Conservation (phyloP, 768 basidiomycete genomes). For the Suillus clintonianus region DNA sequence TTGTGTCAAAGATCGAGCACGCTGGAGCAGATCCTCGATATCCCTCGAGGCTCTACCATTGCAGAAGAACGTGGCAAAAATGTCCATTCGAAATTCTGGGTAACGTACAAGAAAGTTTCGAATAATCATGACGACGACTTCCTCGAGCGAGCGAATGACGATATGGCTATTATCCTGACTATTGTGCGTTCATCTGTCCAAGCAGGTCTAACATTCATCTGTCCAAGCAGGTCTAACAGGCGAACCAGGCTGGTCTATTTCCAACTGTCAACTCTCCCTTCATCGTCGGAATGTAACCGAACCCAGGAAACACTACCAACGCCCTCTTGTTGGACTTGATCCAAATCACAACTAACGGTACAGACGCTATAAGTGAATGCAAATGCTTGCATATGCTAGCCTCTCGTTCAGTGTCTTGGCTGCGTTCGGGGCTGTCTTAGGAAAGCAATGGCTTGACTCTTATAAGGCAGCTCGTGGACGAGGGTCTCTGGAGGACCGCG, state of each 20-base stretch:
- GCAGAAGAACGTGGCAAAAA: background rate
- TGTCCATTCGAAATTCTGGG: background rate
- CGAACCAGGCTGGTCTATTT: background rate
- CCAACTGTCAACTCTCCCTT: background rate
- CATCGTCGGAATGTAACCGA: background rate
- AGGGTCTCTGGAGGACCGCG: background rate
- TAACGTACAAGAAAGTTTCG: background rate
- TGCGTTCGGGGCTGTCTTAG: background rate
- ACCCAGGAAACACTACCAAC: background rate
- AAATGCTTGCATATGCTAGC: background rate
- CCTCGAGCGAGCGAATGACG: background rate
- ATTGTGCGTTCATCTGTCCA: background rate
- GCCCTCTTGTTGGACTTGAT: background rate
- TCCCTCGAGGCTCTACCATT: background rate
- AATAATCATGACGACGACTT: background rate
- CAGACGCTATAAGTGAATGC: no score
- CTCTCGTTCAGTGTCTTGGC: background rate
- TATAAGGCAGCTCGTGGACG: background rate
- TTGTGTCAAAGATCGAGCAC: background rate
- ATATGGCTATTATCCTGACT: conserved; percentile 1
- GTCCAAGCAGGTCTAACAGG: background rate
- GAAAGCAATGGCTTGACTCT: background rate
- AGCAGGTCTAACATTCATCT: no score
- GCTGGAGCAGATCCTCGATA: background rate
- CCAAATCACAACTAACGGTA: background rate